A percentile compares a stretch with the other conserved stretches of the same genome.
Conservation (phyloP, 2,329 filamentous ascomycete genomes). For the Verticillium nonalfalfae region DNA sequence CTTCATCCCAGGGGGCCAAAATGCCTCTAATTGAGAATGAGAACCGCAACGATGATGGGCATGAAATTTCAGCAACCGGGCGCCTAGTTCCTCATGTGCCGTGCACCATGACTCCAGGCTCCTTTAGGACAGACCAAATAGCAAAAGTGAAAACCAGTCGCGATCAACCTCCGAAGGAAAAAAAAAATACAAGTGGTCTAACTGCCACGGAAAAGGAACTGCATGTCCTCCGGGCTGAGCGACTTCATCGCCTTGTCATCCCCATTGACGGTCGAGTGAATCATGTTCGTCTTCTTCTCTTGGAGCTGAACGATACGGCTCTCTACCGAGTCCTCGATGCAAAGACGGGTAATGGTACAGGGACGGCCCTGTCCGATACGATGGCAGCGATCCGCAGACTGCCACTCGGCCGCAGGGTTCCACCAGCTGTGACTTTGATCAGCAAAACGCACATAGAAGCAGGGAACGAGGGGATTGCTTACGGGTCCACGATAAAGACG, state of each 20-base stretch:
- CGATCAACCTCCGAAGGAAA: neutral
- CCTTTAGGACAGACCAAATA: neutral
- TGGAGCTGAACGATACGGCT: constrained; percentile 92
- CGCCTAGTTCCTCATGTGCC: neutral
- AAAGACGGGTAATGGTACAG: constrained; percentile 88
- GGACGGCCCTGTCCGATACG: constrained; percentile 93
- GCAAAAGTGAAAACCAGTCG: neutral
- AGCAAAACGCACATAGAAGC: neutral
- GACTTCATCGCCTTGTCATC: constrained; percentile 90
- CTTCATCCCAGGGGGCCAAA: neutral
- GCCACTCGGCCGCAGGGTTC: constrained; percentile 99
- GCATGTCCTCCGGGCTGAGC: constrained; percentile 83
- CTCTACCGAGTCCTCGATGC: constrained; percentile 96
- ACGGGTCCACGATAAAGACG: constrained; percentile 95
- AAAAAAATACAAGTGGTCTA: neutral
- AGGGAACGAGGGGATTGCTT: constrained; percentile 34
- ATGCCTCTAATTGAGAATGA: neutral
- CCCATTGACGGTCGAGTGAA: constrained; percentile 91
- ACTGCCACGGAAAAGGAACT: constrained; percentile 83
- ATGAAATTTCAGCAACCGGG: neutral
- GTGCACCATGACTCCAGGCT: neutral
- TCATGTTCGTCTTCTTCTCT: constrained; percentile 99
- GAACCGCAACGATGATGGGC: neutral
- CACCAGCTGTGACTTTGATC: constrained; percentile 57
- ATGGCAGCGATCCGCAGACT: constrained; percentile 88